A percentile compares a stretch with the other conserved stretches of the same genome.
These are phyloP conservation scores for Edaphochlamys debaryana DNA, from an alignment of 139 green algal genomes.

Conservation along the genomic window DNA sequence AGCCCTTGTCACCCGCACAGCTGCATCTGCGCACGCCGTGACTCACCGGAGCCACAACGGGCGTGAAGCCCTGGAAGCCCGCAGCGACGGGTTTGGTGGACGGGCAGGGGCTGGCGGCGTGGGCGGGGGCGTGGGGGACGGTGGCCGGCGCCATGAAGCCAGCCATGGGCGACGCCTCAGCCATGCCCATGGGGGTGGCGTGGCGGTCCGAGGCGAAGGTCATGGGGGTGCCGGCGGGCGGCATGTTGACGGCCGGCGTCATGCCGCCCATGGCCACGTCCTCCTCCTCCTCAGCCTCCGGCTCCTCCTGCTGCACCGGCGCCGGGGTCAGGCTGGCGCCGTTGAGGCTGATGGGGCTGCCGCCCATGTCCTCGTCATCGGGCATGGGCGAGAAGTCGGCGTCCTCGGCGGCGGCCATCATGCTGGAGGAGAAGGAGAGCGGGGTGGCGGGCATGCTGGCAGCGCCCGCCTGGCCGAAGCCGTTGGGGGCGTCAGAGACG, in stretches of 20 bases:
- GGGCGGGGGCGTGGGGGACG: background rate
- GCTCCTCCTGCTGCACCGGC: background rate
- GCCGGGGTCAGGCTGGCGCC: background rate
- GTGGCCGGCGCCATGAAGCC: background rate
- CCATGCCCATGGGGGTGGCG: background rate
- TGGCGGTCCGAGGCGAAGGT: constrained; percentile 10
- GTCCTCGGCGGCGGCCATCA: background rate
- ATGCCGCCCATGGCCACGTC: background rate
- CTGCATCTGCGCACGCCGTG: too few relatives aligned
- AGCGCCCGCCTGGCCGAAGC: background rate
- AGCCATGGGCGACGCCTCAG: background rate
- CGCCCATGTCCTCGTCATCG: background rate
- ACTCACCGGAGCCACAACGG: too few relatives aligned
- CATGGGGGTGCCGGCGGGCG: background rate
- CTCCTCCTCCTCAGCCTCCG: background rate
- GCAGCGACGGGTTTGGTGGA: too few relatives aligned
- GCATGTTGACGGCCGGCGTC: background rate
- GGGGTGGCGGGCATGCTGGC: constrained; percentile 5
- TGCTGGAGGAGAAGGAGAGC: background rate
- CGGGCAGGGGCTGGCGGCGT: background rate
- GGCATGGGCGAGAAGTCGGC: constrained; percentile 22
- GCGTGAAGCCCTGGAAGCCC: constrained; percentile 29
- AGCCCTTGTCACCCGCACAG: too few relatives aligned
- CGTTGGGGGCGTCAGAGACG: background rate
- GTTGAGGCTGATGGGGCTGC: constrained; percentile 26